phyloP scores from a whole-genome alignment of 345 rosid species.

The Rhizophora mangle region DNA sequence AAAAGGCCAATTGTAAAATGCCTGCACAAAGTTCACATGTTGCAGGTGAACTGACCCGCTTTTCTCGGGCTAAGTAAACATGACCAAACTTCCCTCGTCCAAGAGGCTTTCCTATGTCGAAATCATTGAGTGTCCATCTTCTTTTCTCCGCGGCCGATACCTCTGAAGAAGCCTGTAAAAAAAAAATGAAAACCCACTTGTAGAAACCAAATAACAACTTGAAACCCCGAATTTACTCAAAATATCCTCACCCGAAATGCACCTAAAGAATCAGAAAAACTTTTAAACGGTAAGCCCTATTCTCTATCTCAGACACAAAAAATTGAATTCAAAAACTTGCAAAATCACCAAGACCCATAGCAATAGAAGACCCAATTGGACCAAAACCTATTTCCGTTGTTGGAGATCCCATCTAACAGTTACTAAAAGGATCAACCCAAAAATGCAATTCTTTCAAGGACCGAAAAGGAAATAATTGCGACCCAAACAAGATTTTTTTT shows the following conservation, averaged over 20 bases:
- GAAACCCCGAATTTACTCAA: not conserved
- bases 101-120: conserved; percentile 92
- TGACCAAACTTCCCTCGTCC: conserved; percentile 97
- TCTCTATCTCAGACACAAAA: no score
- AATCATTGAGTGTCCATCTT: conserved; percentile 83
- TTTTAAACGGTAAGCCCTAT: no score
- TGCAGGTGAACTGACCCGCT: conserved; percentile 45
- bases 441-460: not conserved
- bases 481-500: not conserved
- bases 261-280: no score
- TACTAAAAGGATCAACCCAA: not conserved
- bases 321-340: no score
- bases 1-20: not conserved
- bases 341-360: no score
- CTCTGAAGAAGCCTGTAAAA: conserved; percentile 53
- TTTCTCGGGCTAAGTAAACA: conserved; percentile 89
- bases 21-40: not conserved
- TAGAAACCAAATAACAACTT: not conserved
- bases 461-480: no score
- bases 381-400: not conserved
- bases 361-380: not conserved
- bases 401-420: no score
- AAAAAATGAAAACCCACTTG: conserved; percentile 3
- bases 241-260: no score
- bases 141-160: conserved; percentile 49